Evolutionary conservation across 805 yeast genomes (phyloP).

Genomic region (Pichia phayaonensis): DNA sequence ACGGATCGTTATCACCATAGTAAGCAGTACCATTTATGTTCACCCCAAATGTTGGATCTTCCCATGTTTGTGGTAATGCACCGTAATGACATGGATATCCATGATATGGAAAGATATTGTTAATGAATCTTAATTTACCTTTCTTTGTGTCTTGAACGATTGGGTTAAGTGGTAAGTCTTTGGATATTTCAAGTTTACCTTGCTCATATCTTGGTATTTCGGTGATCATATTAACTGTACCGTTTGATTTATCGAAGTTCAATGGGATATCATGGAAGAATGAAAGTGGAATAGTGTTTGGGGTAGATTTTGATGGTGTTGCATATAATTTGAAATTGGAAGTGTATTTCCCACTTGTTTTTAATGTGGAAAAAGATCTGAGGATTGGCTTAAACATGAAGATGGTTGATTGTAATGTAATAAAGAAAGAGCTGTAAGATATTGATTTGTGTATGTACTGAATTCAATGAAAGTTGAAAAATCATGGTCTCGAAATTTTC

Average conservation of each 20-base stretch:
- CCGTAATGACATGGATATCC: constrained; percentile 88
- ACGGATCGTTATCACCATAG: constrained; percentile 89
- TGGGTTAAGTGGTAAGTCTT: constrained; percentile 55
- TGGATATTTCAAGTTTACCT: constrained; percentile 74
- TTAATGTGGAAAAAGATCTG: neutral
- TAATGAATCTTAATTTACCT: constrained; percentile 66
- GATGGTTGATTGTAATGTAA: neutral
- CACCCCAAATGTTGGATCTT: constrained; percentile 65
- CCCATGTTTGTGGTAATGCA: constrained; percentile 94
- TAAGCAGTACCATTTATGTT: constrained; percentile 11
- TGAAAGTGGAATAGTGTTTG: constrained; percentile 29
- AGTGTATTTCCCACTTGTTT: constrained; percentile 33
- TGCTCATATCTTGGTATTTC: constrained; percentile 80
- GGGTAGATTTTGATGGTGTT: constrained; percentile 11
- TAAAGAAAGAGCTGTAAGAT: neutral
- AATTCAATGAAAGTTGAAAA: too few species aligned
- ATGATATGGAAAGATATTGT: constrained; percentile 73
- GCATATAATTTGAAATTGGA: constrained; percentile 35
- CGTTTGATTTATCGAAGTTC: constrained; percentile 32
- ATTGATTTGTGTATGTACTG: too few species aligned
- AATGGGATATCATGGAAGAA: constrained; percentile 71
- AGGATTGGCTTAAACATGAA: neutral
- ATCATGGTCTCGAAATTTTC: too few species aligned
- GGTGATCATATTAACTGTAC: constrained; percentile 56
- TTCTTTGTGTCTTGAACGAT: constrained; percentile 68